phyloP scores from a whole-genome alignment of 2,329 filamentous ascomycete species.

The Plenodomus biglobosus region DNA sequence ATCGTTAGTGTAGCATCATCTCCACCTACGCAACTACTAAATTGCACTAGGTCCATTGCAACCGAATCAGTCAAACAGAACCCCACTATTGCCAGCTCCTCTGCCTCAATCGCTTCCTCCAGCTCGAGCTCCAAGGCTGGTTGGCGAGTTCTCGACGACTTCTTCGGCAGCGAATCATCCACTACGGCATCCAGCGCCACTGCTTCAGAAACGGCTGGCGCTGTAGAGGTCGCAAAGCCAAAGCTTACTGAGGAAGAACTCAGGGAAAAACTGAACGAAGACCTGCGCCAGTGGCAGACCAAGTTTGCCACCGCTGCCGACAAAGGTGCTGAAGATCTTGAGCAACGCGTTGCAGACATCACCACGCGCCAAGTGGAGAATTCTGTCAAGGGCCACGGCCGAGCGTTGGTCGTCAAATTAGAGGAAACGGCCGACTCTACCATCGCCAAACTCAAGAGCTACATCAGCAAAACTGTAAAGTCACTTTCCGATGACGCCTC shows the following conservation, averaged over 20 bases:
- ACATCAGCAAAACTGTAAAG: slow-evolving; percentile 60
- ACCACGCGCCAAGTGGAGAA: slow-evolving; percentile 69
- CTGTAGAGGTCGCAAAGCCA: slow-evolving; percentile 21
- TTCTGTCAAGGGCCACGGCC: slow-evolving; percentile 67
- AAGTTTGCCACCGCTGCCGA: slow-evolving; percentile 86
- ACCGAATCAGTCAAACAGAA: slow-evolving; percentile 19
- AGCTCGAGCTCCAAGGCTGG: slow-evolving; percentile 27
- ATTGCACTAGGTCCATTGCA: slow-evolving; percentile 9
- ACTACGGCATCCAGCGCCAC: slow-evolving; percentile 21
- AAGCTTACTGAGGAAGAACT: slow-evolving; percentile 44
- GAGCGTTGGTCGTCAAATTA: slow-evolving; percentile 67
- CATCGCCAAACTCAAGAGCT: slow-evolving; percentile 65
- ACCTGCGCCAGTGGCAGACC: slow-evolving; percentile 81
- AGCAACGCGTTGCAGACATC: slow-evolving; percentile 67
- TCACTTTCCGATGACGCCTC: slow-evolving; percentile 61
- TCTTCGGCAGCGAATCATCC: slow-evolving; percentile 31
- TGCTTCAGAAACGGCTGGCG: slow-evolving; percentile 15
- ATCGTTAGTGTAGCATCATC: slow-evolving; percentile 16
- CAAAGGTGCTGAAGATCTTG: slow-evolving; percentile 72
- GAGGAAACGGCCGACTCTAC: slow-evolving; percentile 67
- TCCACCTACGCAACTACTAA: slow-evolving; percentile 4
- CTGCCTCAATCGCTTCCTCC: slow-evolving; percentile 20
- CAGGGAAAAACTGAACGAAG: slow-evolving; percentile 68
- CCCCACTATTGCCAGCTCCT: slow-evolving; percentile 26
- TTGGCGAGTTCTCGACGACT: slow-evolving; percentile 35